Evolutionary conservation across 208 protist genomes (phyloP).

Genomic region (Crithidia fasciculata): DNA sequence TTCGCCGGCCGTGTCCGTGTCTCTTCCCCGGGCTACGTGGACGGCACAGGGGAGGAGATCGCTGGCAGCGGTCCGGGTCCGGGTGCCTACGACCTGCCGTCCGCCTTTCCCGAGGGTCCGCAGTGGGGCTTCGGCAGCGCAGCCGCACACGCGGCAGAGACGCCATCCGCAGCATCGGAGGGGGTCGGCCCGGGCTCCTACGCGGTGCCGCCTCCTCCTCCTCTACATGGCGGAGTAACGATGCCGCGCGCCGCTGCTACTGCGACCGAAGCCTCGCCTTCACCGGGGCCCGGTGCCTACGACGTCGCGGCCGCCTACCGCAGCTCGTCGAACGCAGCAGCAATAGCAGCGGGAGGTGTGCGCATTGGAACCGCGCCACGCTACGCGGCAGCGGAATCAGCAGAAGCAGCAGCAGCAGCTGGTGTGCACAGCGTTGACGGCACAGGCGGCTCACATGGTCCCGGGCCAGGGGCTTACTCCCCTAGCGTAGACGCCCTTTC

Average conservation of each 20-base stretch:
- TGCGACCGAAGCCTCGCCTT: not conserved
- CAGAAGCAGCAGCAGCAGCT: not conserved
- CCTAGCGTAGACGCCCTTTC: constrained; percentile 31
- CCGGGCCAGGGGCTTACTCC: constrained; percentile 58
- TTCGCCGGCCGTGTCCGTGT: not conserved
- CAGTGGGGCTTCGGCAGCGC: constrained; percentile 35
- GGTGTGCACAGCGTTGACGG: not conserved
- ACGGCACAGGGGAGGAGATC: not conserved
- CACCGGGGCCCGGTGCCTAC: constrained; percentile 29
- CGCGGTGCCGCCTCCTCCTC: constrained; percentile 10
- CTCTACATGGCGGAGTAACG: constrained; percentile 17
- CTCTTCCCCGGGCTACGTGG: not conserved
- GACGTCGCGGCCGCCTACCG: constrained; percentile 12
- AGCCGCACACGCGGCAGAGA: not conserved
- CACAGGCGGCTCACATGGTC: not conserved
- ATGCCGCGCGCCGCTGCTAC: constrained; percentile 15
- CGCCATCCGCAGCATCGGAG: not conserved
- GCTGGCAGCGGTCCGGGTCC: constrained; percentile 8
- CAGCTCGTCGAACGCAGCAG: not conserved
- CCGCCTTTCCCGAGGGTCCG: constrained; percentile 29
- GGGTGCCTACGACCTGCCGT: constrained; percentile 29
- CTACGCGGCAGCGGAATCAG: constrained; percentile 2
- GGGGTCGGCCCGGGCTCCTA: constrained; percentile 22
- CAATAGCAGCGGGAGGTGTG: constrained; percentile 10
- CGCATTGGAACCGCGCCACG: constrained; percentile 29